A percentile compares a stretch with the other conserved stretches of the same genome.
Evolutionary conservation across 1,139 yeast genomes (phyloP).

Genomic region (Oligophagozyma castellii): DNA sequence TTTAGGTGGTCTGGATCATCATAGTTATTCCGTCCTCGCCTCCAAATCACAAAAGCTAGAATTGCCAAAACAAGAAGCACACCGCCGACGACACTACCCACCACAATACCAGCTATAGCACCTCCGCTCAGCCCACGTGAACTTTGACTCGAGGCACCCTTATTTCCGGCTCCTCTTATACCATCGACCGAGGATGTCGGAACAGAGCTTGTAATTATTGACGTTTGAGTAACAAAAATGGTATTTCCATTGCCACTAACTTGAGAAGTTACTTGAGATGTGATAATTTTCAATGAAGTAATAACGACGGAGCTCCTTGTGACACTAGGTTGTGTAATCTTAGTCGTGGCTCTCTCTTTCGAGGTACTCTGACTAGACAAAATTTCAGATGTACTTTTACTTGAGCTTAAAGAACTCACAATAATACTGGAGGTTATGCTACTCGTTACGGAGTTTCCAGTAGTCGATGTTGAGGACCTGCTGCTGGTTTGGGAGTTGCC

Average conservation of each 20-base stretch:
- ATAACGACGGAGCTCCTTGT: slow-evolving; percentile 2
- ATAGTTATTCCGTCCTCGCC: slow-evolving; percentile 21
- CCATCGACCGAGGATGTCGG: slow-evolving; percentile 3
- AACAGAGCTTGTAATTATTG: slow-evolving; percentile 7
- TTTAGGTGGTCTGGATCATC: slow-evolving; percentile 8
- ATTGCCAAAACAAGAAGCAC: slow-evolving; percentile 25
- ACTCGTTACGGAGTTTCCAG: no score
- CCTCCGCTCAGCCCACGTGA: slow-evolving; percentile 34
- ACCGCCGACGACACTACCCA: slow-evolving; percentile 47
- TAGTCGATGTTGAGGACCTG: no score
- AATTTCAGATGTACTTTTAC: no score
- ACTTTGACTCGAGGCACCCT: slow-evolving; percentile 6
- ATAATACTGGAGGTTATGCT: no score
- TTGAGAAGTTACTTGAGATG: slow-evolving; percentile 9
- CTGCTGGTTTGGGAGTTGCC: no score
- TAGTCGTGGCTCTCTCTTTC: no score
- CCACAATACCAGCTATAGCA: slow-evolving; percentile 60
- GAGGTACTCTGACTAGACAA: no score
- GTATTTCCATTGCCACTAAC: slow-evolving; percentile 7
- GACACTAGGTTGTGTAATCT: no score
- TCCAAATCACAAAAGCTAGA: slow-evolving; percentile 33
- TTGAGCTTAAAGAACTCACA: no score
- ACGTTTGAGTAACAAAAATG: slow-evolving; percentile 12
- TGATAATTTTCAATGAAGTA: slow-evolving; percentile 7
- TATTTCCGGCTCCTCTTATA: slow-evolving; percentile 6